phyloP scores from a whole-genome alignment of 805 yeast species.

The Lipomyces oligophaga region DNA sequence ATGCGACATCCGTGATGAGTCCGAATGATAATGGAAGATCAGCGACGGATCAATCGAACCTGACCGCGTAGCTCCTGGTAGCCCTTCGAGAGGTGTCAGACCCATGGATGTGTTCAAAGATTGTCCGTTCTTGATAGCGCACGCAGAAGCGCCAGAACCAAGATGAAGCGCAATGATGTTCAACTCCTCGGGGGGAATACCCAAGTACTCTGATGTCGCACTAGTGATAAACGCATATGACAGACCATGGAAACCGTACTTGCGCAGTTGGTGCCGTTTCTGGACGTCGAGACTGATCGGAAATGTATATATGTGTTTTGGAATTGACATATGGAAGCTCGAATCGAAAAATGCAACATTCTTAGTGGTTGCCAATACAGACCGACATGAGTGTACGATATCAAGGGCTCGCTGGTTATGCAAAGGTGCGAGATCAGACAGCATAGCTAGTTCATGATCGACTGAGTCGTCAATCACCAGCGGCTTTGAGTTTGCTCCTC shows the following conservation, averaged over 20 bases:
- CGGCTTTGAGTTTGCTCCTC: constrained; percentile 24
- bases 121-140: constrained; percentile 23
- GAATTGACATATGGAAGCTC: constrained; percentile 26
- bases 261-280: constrained; percentile 19
- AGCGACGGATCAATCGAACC: constrained; percentile 28
- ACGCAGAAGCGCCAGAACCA: constrained; percentile 30
- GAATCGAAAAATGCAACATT: constrained; percentile 29
- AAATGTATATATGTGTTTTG: constrained; percentile 24
- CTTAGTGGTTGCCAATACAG: constrained; percentile 8
- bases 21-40: constrained; percentile 24
- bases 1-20: constrained; percentile 27
- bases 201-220: constrained; percentile 10
- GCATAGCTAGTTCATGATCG: constrained; percentile 24
- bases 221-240: constrained; percentile 24
- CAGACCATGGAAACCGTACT: constrained; percentile 28
- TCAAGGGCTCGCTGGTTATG: constrained; percentile 29
- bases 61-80: constrained; percentile 30
- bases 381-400: constrained; percentile 26
- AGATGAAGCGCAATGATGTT: constrained; percentile 26
- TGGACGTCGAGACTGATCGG: constrained; percentile 24
- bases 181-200: constrained; percentile 4
- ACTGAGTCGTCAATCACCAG: constrained; percentile 22
- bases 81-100: constrained; percentile 29
- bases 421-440: constrained; percentile 29
- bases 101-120: constrained; percentile 30